A percentile compares a stretch with the other conserved stretches of the same genome.
Evolutionary conservation across 2,329 filamentous ascomycete species (phyloP).

Genomic region (Pyricularia sp.): DNA sequence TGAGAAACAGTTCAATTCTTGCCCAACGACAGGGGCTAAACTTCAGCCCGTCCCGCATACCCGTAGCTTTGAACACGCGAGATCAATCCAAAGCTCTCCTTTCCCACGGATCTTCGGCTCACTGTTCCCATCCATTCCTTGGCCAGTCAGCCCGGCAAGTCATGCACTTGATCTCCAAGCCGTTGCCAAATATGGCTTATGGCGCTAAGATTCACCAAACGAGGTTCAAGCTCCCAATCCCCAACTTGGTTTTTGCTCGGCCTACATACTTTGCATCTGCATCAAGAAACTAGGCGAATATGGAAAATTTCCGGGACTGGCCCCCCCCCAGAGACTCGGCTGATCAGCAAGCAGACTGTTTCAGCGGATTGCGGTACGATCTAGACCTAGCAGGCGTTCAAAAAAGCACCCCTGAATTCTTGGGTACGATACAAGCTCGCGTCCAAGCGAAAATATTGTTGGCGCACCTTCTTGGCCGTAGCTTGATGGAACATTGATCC

Average conservation of each 20-base stretch:
- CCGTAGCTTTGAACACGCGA: neutral
- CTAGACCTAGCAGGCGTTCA: neutral
- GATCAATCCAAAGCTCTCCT: neutral
- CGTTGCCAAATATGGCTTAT: neutral
- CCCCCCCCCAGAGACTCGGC: no score
- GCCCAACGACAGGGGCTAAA: neutral
- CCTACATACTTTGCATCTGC: neutral
- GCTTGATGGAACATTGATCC: neutral
- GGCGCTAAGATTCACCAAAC: neutral
- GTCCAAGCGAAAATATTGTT: neutral
- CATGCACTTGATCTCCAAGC: neutral
- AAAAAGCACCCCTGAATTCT: neutral
- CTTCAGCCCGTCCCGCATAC: neutral
- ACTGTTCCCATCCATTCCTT: neutral
- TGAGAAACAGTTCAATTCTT: neutral
- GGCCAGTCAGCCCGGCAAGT: neutral
- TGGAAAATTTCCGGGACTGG: neutral
- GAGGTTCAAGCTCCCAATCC: neutral
- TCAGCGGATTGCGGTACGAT: neutral
- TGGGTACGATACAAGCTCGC: neutral
- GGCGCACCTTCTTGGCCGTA: neutral
- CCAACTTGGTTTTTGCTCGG: neutral
- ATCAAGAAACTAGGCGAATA: neutral
- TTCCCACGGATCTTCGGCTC: neutral
- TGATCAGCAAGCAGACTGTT: neutral